phyloP scores from a whole-genome alignment of 495 filamentous ascomycete genomes.

The Aspergillus bridgeri region DNA sequence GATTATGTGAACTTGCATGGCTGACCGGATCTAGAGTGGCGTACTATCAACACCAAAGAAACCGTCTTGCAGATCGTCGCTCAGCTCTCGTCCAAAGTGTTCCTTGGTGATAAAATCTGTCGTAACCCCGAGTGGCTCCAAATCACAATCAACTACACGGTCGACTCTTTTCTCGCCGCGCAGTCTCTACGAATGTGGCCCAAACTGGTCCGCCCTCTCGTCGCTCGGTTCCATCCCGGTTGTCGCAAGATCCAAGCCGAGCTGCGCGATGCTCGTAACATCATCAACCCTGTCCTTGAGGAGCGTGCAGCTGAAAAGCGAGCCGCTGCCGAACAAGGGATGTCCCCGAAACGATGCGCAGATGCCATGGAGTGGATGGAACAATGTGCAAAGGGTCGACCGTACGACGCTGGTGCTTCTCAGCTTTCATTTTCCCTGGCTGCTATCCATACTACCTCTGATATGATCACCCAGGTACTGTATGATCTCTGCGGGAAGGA shows the following conservation, averaged over 20 bases:
- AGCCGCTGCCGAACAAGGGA: neutral
- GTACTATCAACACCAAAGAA: conserved; percentile 24
- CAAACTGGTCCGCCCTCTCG: conserved; percentile 19
- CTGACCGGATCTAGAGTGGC: conserved; percentile 22
- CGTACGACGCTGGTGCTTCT: conserved; percentile 14
- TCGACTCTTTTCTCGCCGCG: conserved; percentile 32
- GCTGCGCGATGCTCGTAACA: conserved; percentile 15
- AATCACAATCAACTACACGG: conserved; percentile 48
- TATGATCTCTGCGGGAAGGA: neutral
- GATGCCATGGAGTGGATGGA: conserved; percentile 28
- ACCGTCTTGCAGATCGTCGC: conserved; percentile 37
- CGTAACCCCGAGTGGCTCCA: conserved; percentile 50
- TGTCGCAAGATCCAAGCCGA: conserved; percentile 16
- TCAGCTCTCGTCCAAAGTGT: conserved; percentile 48
- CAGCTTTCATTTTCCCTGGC: conserved; percentile 25
- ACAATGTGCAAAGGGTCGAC: conserved; percentile 14
- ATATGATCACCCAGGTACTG: neutral
- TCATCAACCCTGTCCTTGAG: conserved; percentile 23
- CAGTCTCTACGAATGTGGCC: conserved; percentile 22
- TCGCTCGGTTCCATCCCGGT: conserved; percentile 17
- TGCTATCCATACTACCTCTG: conserved; percentile 25
- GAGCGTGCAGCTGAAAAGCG: conserved; percentile 14
- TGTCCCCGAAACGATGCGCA: neutral
- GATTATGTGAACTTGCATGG: too few species aligned
- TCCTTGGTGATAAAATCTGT: conserved; percentile 48